These are phyloP conservation scores for Mortierella sp. DNA, from an alignment of 371 early-diverging fungal species.

Conservation along the genomic window DNA sequence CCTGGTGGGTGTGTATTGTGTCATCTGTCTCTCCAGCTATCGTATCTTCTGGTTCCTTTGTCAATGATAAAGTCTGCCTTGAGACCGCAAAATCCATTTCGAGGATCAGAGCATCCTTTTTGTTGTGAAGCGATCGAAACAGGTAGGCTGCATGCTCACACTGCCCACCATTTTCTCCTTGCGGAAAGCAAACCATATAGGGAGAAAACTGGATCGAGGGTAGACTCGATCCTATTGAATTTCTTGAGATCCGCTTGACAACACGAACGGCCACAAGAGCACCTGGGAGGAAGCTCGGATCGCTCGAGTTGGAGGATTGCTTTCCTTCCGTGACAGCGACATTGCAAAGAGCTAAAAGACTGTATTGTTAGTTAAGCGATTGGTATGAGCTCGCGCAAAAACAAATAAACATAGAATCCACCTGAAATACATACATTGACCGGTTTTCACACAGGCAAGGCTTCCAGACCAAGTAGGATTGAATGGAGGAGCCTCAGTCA, in stretches of 20 bases:
- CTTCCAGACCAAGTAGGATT: constrained; percentile 29
- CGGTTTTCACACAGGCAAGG: constrained; percentile 7
- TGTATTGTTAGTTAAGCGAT: background rate
- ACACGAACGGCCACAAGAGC: constrained; percentile 21
- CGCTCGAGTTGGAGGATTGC: background rate
- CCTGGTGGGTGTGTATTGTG: constrained; percentile 12
- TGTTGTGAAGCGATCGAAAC: constrained; percentile 19
- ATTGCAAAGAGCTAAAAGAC: constrained; percentile 19
- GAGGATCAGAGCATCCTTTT: constrained; percentile 26
- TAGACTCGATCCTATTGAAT: constrained; percentile 7
- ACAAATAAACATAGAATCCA: background rate
- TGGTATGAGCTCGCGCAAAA: background rate
- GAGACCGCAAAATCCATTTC: constrained; percentile 3
- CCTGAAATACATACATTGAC: constrained; percentile 6
- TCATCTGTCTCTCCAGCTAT: too few species aligned
- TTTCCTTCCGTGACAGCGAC: constrained; percentile 12
- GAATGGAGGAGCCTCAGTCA: constrained; percentile 12
- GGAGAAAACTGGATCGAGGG: constrained; percentile 10
- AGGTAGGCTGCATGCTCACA: constrained; percentile 33
- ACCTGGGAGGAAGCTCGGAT: background rate
- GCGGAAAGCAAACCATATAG: constrained; percentile 26
- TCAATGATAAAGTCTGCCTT: too few species aligned
- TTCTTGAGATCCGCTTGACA: constrained; percentile 20
- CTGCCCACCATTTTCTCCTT: constrained; percentile 1
- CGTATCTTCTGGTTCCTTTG: background rate